These are phyloP conservation scores for Drosera capensis DNA, from an alignment of 148 eudicot genomes.

Conservation along the genomic window DNA sequence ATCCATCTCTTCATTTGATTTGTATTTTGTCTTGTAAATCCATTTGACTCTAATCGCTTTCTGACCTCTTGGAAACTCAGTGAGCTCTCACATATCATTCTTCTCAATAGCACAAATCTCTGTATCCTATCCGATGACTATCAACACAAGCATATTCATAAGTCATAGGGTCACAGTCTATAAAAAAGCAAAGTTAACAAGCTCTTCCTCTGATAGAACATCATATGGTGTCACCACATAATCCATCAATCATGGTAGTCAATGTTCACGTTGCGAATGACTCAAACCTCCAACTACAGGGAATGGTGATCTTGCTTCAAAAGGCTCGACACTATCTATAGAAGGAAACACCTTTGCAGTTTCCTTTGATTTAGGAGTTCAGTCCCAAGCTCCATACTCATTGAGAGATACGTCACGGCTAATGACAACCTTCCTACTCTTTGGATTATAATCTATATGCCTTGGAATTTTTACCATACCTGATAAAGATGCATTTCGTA, in stretches of 20 bases:
- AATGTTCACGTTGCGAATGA: neutral
- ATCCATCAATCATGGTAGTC: neutral
- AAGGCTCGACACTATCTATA: neutral
- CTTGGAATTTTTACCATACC: too few species aligned
- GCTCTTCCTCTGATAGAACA: neutral
- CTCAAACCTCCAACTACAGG: neutral
- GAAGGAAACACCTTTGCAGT: too few species aligned
- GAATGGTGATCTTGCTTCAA: neutral
- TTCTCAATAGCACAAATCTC: conserved; percentile 2
- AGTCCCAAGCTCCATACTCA: too few species aligned
- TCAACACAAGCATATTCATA: neutral
- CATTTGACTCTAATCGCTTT: conserved; percentile 2
- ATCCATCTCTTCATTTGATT: neutral
- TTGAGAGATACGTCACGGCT: too few species aligned
- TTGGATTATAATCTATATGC: too few species aligned
- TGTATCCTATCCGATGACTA: neutral
- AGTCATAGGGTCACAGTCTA: neutral
- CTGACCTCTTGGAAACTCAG: neutral
- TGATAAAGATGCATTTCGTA: too few species aligned
- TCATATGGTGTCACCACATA: neutral
- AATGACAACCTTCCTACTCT: too few species aligned
- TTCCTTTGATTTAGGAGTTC: too few species aligned
- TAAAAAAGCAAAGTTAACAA: neutral
- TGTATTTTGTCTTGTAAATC: conserved; percentile 3
- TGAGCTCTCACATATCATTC: conserved; percentile 2